A percentile compares a stretch with the other conserved stretches of the same genome.
Conservation (phyloP, 768 basidiomycete genomes). For the Roridomyces roridus region DNA sequence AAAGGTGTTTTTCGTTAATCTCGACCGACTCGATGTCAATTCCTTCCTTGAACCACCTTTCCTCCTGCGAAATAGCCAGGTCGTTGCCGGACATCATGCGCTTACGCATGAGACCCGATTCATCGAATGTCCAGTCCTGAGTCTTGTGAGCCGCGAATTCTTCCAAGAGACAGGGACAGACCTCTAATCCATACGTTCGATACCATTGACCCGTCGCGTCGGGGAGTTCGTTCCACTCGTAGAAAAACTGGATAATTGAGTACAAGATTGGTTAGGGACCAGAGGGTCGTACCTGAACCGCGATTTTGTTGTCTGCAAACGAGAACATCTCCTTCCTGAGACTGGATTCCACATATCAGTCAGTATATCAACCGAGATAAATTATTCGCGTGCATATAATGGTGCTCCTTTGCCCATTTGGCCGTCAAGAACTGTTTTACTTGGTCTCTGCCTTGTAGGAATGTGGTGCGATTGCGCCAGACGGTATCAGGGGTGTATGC, state of each 20-base stretch:
- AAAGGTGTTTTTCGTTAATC: constrained; percentile 43
- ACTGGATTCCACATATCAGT: background rate
- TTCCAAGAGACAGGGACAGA: constrained; percentile 13
- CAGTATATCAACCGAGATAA: background rate
- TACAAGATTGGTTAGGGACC: background rate
- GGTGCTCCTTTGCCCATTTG: constrained; percentile 60
- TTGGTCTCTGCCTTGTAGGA: constrained; percentile 49
- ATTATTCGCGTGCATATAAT: constrained; percentile 40
- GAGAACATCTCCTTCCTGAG: constrained; percentile 61
- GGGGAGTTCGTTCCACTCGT: constrained; percentile 54
- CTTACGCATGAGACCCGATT: constrained; percentile 57
- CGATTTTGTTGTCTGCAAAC: constrained; percentile 59
- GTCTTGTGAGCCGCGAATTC: background rate
- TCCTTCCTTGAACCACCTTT: constrained; percentile 58
- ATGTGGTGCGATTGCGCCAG: constrained; percentile 63
- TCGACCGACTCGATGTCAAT: constrained; percentile 44
- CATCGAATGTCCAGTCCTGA: constrained; percentile 59
- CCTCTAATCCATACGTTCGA: constrained; percentile 54
- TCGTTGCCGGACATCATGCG: constrained; percentile 60
- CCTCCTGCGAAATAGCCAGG: constrained; percentile 48
- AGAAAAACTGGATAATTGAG: constrained; percentile 42
- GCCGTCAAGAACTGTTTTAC: constrained; percentile 51
- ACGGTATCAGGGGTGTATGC: constrained; percentile 59
- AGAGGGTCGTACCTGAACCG: constrained; percentile 46
- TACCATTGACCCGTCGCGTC: constrained; percentile 46